Conservation (phyloP, 116 monocot species). For the Posidonia oceanica region DNA sequence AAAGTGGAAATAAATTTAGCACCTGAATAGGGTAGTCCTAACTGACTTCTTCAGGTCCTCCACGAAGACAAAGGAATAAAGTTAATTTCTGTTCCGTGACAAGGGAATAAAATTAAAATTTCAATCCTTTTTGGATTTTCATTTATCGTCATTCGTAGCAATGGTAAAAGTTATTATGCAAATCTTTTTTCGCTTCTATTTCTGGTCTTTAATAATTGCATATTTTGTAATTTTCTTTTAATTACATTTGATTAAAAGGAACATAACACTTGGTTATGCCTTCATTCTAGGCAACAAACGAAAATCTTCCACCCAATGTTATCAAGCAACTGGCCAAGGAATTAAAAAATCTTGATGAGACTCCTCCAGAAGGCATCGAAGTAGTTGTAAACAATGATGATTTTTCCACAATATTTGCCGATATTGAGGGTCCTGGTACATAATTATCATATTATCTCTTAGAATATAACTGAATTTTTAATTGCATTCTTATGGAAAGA, state of each 20-base stretch:
- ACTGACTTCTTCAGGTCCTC: too few relatives aligned
- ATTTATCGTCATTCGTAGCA: too few relatives aligned
- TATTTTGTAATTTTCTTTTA: background rate
- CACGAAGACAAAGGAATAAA: too few relatives aligned
- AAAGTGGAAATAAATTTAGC: too few relatives aligned
- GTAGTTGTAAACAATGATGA: slow-evolving; percentile 61
- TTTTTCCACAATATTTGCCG: slow-evolving; percentile 68
- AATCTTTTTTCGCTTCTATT: too few relatives aligned
- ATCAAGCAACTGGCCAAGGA: slow-evolving; percentile 64
- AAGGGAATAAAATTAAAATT: too few relatives aligned
- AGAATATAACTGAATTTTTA: background rate
- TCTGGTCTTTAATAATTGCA: background rate
- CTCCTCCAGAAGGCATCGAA: slow-evolving; percentile 74
- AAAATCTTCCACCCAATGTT: slow-evolving; percentile 68
- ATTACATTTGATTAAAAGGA: too few relatives aligned
- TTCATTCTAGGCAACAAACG: slow-evolving; percentile 46
- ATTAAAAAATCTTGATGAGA: slow-evolving; percentile 60
- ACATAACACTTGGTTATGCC: too few relatives aligned
- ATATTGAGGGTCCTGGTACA: slow-evolving; percentile 73
- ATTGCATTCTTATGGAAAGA: background rate
- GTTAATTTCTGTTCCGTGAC: too few relatives aligned
- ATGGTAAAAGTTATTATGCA: too few relatives aligned
- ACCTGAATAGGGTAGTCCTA: too few relatives aligned
- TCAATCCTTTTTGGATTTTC: too few relatives aligned
- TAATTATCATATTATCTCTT: background rate